phyloP scores from a whole-genome alignment of 192 early-diverging fungal species.

The Coemansia furcata region DNA sequence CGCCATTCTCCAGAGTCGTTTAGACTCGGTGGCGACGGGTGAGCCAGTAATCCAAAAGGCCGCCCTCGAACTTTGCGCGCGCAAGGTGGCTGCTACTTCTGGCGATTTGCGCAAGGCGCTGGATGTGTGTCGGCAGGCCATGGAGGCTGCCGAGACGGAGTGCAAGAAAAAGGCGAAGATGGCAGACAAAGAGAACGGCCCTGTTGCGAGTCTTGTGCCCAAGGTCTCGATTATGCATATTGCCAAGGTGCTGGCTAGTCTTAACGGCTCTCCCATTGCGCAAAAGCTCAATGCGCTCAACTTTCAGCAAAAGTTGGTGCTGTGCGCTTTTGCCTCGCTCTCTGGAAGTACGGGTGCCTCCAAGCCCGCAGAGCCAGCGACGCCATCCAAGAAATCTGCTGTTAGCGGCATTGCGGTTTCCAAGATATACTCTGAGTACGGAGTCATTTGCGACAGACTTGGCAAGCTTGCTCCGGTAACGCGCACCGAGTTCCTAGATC shows the following conservation, averaged over 20 bases:
- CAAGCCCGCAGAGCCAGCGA: slow-evolving; percentile 50
- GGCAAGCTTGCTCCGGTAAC: slow-evolving; percentile 66
- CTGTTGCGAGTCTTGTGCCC: slow-evolving; percentile 37
- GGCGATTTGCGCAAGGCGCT: slow-evolving; percentile 80
- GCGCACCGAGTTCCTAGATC: slow-evolving; percentile 70
- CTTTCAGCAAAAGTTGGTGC: slow-evolving; percentile 79
- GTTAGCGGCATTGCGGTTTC: slow-evolving; percentile 53
- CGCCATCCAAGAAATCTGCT: slow-evolving; percentile 45
- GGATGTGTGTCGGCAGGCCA: slow-evolving; percentile 81
- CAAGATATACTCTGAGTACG: slow-evolving; percentile 55
- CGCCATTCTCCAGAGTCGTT: slow-evolving; percentile 82
- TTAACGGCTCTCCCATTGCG: slow-evolving; percentile 59
- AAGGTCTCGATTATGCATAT: slow-evolving; percentile 83
- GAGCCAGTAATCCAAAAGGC: slow-evolving; percentile 71
- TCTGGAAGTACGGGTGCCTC: slow-evolving; percentile 2
- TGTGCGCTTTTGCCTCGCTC: slow-evolving; percentile 45
- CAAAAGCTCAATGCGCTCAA: slow-evolving; percentile 70
- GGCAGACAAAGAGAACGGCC: slow-evolving; percentile 38
- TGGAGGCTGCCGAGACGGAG: slow-evolving; percentile 80
- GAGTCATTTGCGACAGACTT: slow-evolving; percentile 51
- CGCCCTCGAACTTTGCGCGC: slow-evolving; percentile 89
- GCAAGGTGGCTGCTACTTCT: slow-evolving; percentile 82
- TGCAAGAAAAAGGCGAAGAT: slow-evolving; percentile 47
- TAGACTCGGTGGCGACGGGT: slow-evolving; percentile 54
- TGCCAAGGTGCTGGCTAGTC: slow-evolving; percentile 61